Evolutionary conservation across 208 protist species (phyloP).

Genomic region (Ichthyophonus hoferi): DNA sequence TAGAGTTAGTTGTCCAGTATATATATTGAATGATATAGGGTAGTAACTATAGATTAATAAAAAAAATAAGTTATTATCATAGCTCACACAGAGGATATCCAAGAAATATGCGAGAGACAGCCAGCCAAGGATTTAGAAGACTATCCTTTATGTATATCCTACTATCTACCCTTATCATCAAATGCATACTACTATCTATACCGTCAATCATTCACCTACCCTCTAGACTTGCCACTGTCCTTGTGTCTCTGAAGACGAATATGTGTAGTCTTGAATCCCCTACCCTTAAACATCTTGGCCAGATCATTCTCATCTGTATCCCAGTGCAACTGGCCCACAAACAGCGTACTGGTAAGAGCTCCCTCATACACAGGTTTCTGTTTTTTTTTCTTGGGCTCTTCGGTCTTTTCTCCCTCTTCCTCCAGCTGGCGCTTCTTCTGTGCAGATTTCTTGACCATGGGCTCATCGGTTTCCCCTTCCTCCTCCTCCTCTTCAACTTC

Average conservation of each 20-base stretch:
- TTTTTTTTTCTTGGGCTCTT: background rate
- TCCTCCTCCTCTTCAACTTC: background rate
- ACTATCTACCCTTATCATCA: too few species aligned
- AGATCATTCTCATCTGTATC: background rate
- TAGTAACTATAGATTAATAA: too few species aligned
- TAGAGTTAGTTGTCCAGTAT: too few species aligned
- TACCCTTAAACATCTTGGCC: background rate
- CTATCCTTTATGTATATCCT: too few species aligned
- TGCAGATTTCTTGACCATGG: too few species aligned
- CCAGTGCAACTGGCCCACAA: background rate
- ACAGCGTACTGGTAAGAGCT: background rate
- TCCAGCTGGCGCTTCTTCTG: background rate
- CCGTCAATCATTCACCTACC: too few species aligned
- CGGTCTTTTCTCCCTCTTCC: background rate
- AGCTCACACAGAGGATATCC: too few species aligned
- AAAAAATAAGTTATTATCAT: too few species aligned
- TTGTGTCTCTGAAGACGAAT: background rate
- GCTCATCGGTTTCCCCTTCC: background rate
- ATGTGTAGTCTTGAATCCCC: background rate
- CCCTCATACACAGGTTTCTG: background rate
- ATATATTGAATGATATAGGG: too few species aligned
- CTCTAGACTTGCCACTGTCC: background rate
- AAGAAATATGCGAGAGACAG: too few species aligned
- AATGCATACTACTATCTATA: too few species aligned
- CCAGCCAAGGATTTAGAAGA: too few species aligned